Evolutionary conservation across 257 asterid genomes (phyloP).

Genomic region (Gentiana macrophylla): DNA sequence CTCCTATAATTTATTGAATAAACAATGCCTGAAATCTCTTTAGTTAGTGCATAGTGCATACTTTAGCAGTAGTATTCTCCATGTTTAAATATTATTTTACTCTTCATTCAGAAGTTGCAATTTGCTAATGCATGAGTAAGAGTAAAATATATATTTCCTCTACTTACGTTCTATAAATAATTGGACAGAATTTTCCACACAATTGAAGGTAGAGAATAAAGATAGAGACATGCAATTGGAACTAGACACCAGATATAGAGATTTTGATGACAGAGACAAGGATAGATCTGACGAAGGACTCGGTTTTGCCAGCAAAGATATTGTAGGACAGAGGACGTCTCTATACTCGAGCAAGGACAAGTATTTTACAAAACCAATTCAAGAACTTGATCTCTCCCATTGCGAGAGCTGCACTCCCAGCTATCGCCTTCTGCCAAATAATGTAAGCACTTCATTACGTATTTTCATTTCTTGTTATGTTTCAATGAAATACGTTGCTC

Average conservation of each 20-base stretch:
- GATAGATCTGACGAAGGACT: conserved; percentile 50
- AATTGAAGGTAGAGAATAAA: conserved; percentile 37
- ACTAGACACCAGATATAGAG: conserved; percentile 42
- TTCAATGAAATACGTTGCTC: conserved; percentile 10
- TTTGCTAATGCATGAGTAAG: no score
- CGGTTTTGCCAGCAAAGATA: conserved; percentile 35
- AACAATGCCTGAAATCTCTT: no score
- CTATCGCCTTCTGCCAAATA: conserved; percentile 83
- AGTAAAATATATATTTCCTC: no score
- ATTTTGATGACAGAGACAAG: conserved; percentile 44
- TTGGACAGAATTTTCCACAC: conserved; percentile 33
- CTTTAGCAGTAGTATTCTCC: no score
- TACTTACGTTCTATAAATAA: conserved; percentile 23
- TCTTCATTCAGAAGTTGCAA: no score
- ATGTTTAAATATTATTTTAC: no score
- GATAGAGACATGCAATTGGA: conserved; percentile 39
- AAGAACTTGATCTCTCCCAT: conserved; percentile 91
- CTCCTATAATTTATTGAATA: no score
- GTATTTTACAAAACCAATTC: conserved; percentile 64
- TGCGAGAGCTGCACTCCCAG: conserved; percentile 87
- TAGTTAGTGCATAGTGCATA: no score
- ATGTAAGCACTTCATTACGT: conserved; percentile 38
- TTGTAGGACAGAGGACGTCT: conserved; percentile 48
- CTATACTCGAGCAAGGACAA: conserved; percentile 62
- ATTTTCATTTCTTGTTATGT: conserved; percentile 9